Conservation (phyloP, 2,329 filamentous ascomycete species). For the Ophiostoma australiae region DNA sequence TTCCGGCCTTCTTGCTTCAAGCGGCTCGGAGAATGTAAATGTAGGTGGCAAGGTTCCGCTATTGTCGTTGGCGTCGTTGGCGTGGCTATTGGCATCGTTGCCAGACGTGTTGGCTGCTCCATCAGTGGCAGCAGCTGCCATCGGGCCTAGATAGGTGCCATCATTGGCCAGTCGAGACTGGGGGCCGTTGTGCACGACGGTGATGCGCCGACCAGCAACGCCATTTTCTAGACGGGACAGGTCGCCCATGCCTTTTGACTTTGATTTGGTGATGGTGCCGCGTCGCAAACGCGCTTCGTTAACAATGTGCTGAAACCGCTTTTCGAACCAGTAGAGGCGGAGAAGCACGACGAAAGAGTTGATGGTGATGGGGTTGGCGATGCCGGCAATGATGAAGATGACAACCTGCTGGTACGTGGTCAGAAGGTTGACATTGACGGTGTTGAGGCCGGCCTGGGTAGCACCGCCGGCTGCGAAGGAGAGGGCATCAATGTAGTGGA, state of each 20-base stretch:
- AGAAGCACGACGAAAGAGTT: slow-evolving; percentile 85
- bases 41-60: slow-evolving; percentile 3
- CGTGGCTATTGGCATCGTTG: background rate
- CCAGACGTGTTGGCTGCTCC: slow-evolving; percentile 6
- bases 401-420: slow-evolving; percentile 69
- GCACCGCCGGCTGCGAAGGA: slow-evolving; percentile 81
- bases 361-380: slow-evolving; percentile 79
- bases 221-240: slow-evolving; percentile 53
- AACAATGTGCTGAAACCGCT: slow-evolving; percentile 81
- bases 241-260: slow-evolving; percentile 47
- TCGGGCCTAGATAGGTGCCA: slow-evolving; percentile 47
- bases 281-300: slow-evolving; percentile 65
- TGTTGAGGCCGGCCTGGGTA: slow-evolving; percentile 91
- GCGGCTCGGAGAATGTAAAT: slow-evolving; percentile 26
- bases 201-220: slow-evolving; percentile 62
- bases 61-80: background rate
- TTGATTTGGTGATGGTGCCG: slow-evolving; percentile 57
- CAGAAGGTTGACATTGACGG: slow-evolving; percentile 62
- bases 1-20: slow-evolving; percentile 37
- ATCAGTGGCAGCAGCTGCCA: slow-evolving; percentile 13
- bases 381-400: slow-evolving; percentile 65
- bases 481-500: slow-evolving; percentile 80
- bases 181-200: slow-evolving; percentile 54
- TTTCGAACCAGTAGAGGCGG: slow-evolving; percentile 96
- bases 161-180: slow-evolving; percentile 57